Evolutionary conservation across 2,329 filamentous ascomycete genomes (phyloP), one percentile per base, ranked within the genome.

Genomic region (Thelonectria blattea): DNA sequence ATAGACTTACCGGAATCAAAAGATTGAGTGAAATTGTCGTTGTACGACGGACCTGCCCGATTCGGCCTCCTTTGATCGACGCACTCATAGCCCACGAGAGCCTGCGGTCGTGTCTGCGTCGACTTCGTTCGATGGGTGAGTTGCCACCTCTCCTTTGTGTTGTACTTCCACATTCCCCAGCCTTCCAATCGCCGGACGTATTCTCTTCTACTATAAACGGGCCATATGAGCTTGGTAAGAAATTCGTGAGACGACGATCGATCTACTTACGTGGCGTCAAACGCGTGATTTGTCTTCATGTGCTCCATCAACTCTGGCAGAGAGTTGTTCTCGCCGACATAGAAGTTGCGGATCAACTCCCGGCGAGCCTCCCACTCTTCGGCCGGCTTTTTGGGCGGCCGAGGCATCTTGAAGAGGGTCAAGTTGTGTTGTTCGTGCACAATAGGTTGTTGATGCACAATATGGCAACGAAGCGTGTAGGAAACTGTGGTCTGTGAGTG

Each of bases 321-420:
- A 41, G 52, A 47, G 20, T 37, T 24, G 14, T 56, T 43, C 6
- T 30, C 22, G 11, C 10, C 11, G 4, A 60, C 34, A 14, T 60
- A 60, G 9, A 41, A 37, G 8, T 14, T 5, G 42, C 41, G 20
- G 20, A 60, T 60, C 3, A 20, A 27, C n/a, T 55, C 27, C 57
- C 55, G 55, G 5, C 51, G 46, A 8, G 18, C 47, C 15, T 56
- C 52, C 57, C 57, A 60, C 18, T 46, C 39, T 7, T 34, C 14
- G 14, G 18, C 18, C 2, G 52, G 5, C 30, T 55, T 55, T 12
- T 24, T 24, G 4, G 22, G 22, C 4, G 22, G 22, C 22, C 22
- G 22, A 24, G 22, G 22, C 22, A 24, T 24, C 22, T 24, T 24
- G 22, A 24, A 24, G 22, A 24, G 3, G 22, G 22, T 24, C 4